These are phyloP conservation scores for Arachnopeziza araneosa DNA, from an alignment of 2,329 filamentous ascomycete genomes.

Conservation along the genomic window DNA sequence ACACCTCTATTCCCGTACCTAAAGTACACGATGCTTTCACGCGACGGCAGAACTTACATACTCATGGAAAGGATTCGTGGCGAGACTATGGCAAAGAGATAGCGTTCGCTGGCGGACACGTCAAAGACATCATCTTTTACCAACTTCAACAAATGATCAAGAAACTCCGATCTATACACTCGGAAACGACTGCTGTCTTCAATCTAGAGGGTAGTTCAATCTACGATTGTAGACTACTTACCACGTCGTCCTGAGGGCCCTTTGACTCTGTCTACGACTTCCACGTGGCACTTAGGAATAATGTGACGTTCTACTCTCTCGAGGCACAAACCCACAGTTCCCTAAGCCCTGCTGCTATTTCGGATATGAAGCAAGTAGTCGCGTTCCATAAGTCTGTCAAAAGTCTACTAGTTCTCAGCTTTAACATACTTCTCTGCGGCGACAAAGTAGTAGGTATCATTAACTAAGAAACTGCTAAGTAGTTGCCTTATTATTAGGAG, in stretches of 20 bases:
- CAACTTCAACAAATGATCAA: not conserved
- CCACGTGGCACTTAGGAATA: conserved; percentile 29
- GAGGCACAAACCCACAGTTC: conserved; percentile 6
- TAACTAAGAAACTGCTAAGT: conserved; percentile 37
- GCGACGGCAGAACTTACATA: conserved; percentile 37
- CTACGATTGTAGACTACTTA: not conserved
- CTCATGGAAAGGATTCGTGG: conserved; percentile 39
- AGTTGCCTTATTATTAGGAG: conserved; percentile 38
- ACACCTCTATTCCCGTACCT: conserved; percentile 41
- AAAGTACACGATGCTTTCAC: conserved; percentile 39
- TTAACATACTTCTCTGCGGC: conserved; percentile 39
- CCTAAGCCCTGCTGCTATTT: conserved; percentile 3
- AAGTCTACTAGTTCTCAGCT: conserved; percentile 22
- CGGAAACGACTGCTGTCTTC: not conserved
- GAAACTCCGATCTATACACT: not conserved
- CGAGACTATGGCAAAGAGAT: not conserved
- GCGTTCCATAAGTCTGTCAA: conserved; percentile 6
- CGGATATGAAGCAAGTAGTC: conserved; percentile 4
- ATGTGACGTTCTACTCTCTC: not conserved
- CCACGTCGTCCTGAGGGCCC: conserved; percentile 24
- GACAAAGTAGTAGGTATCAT: conserved; percentile 37
- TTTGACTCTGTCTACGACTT: conserved; percentile 31
- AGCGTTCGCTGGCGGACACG: not conserved
- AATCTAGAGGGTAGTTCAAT: not conserved
- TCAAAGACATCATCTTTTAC: not conserved